Conservation (phyloP, 1,284 basidiomycete species). For the Microbotryum saponariae region DNA sequence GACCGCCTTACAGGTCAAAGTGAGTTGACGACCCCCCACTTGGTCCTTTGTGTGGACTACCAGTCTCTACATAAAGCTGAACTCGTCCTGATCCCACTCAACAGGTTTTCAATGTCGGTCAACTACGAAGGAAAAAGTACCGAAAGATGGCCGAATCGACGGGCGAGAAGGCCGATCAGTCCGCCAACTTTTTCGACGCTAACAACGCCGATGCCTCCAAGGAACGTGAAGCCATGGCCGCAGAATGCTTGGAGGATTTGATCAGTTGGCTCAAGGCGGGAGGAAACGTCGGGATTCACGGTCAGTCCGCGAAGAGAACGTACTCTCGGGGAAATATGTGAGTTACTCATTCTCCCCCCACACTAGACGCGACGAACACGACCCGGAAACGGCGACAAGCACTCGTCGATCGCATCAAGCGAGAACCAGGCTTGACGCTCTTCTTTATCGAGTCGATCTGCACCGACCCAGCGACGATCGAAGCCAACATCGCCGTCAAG, state of each 20-base stretch:
- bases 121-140: conserved; percentile 81
- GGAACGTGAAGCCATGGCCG: conserved; percentile 73
- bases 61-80: not conserved
- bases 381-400: conserved; percentile 66
- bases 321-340: not conserved
- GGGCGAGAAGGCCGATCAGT: conserved; percentile 82
- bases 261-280: conserved; percentile 83
- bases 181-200: conserved; percentile 84
- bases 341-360: no score
- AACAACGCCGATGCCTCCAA: conserved; percentile 70
- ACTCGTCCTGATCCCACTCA: not conserved
- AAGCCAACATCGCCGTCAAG: conserved; percentile 91
- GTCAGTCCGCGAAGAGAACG: conserved; percentile 46
- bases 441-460: conserved; percentile 94
- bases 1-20: conserved; percentile 24
- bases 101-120: conserved; percentile 95
- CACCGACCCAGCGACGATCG: conserved; percentile 87
- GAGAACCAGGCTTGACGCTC: conserved; percentile 80
- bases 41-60: not conserved
- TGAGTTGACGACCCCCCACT: not conserved
- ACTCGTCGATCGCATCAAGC: conserved; percentile 66
- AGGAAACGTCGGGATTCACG: conserved; percentile 97
- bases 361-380: conserved; percentile 84
- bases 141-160: conserved; percentile 61
- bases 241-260: conserved; percentile 87